phyloP scores from a whole-genome alignment of 2,329 filamentous ascomycete species.

The Colletotrichum tropicale region DNA sequence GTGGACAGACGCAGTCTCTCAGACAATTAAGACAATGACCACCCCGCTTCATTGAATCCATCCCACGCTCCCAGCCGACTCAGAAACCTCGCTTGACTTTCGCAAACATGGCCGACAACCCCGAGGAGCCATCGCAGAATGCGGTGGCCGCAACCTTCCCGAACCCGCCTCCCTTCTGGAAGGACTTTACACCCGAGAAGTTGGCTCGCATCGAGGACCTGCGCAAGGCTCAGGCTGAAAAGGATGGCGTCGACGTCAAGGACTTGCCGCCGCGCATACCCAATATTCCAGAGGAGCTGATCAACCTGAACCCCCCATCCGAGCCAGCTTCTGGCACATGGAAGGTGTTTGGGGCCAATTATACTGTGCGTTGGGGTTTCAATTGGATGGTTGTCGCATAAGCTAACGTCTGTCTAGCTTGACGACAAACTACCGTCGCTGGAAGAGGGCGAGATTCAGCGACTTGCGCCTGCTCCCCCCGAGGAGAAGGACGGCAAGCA shows the following conservation, averaged over 20 bases:
- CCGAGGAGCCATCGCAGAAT: constrained; percentile 42
- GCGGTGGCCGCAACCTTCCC: constrained; percentile 74
- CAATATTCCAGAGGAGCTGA: constrained; percentile 72
- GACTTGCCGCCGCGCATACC: constrained; percentile 35
- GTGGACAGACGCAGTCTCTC: not conserved
- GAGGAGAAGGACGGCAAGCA: constrained; percentile 57
- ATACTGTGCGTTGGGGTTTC: constrained; percentile 46
- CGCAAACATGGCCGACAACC: constrained; percentile 60
- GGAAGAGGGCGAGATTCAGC: constrained; percentile 70
- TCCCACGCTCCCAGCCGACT: not conserved
- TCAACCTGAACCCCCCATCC: constrained; percentile 79
- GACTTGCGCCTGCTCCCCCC: constrained; percentile 38
- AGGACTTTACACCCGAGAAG: constrained; percentile 82
- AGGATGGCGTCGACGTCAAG: constrained; percentile 24
- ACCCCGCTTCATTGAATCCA: not conserved
- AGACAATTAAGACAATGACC: not conserved
- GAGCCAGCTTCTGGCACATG: constrained; percentile 75
- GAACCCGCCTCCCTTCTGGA: constrained; percentile 88
- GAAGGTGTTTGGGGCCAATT: constrained; percentile 73
- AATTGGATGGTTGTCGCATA: not conserved
- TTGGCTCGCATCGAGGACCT: constrained; percentile 58
- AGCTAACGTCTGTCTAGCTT: constrained; percentile 40
- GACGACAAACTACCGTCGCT: constrained; percentile 69
- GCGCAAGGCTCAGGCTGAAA: constrained; percentile 41
- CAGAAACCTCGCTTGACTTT: not conserved